Conservation (phyloP, 139 green algal species). For the Chlamydomonas sphaeroides region DNA sequence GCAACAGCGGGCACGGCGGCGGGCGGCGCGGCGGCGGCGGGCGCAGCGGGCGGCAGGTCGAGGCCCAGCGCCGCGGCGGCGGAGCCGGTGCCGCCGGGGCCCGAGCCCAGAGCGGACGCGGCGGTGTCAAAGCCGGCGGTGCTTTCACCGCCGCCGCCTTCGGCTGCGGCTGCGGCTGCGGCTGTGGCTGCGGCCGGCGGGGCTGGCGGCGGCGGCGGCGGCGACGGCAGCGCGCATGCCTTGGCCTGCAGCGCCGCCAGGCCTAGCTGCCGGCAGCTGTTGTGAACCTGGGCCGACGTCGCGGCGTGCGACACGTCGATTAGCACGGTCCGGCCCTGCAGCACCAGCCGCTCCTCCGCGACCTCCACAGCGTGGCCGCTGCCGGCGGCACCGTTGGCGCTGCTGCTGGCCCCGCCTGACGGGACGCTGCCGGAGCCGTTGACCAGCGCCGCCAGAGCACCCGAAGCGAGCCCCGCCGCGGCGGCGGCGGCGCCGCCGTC, state of each 20-base stretch:
- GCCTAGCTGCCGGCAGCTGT: slow-evolving; percentile 39
- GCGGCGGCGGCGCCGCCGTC: background rate
- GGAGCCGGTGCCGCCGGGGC: no score
- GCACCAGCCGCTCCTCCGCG: slow-evolving; percentile 10
- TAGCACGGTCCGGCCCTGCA: slow-evolving; percentile 39
- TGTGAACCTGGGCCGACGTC: slow-evolving; percentile 32
- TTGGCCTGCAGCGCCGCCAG: slow-evolving; percentile 11
- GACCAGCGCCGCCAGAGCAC: background rate
- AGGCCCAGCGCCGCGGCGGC: background rate
- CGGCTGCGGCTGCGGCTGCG: no score
- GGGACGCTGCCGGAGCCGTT: background rate
- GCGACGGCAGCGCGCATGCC: background rate
- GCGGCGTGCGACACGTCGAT: slow-evolving; percentile 42
- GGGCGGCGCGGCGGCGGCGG: background rate
- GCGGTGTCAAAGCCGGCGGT: no score
- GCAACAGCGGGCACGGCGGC: background rate
- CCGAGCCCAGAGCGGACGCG: no score
- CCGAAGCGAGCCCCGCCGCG: background rate
- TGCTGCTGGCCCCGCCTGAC: no score
- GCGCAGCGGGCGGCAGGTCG: background rate
- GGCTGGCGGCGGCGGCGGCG: background rate
- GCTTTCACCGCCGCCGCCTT: no score
- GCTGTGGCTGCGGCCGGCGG: background rate
- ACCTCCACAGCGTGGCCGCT: no score
- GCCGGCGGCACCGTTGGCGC: no score